A percentile compares a stretch with the other conserved stretches of the same genome.
These are phyloP conservation scores for Vanderwaltozyma polyspora DNA, from an alignment of 805 yeast genomes.

Conservation along the genomic window DNA sequence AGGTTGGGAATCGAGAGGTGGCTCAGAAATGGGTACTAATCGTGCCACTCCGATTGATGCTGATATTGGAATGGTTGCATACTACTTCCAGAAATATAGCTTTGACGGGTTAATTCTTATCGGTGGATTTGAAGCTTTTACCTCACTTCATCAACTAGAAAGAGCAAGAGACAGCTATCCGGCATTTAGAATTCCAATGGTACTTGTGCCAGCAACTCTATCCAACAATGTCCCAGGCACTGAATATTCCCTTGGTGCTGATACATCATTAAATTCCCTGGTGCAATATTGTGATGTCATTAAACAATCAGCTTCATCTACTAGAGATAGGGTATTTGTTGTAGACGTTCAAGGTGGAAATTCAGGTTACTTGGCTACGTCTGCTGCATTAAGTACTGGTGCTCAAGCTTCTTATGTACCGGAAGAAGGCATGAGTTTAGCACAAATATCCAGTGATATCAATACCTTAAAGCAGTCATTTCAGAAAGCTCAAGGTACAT, in stretches of 20 bases:
- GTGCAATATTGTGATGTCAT: conserved; percentile 69
- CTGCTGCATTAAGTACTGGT: conserved; percentile 58
- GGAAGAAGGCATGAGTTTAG: conserved; percentile 52
- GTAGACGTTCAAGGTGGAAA: conserved; percentile 83
- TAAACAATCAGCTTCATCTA: conserved; percentile 67
- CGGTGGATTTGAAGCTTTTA: conserved; percentile 77
- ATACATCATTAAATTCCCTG: conserved; percentile 62
- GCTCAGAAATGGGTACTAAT: conserved; percentile 76
- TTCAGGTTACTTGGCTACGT: conserved; percentile 67
- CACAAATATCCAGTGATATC: conserved; percentile 55
- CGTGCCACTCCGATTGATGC: conserved; percentile 54
- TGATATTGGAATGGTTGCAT: conserved; percentile 62
- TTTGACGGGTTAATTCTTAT: conserved; percentile 63
- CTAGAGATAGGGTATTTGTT: conserved; percentile 68
- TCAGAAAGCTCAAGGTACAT: conserved; percentile 50
- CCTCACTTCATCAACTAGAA: conserved; percentile 57
- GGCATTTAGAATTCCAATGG: conserved; percentile 66
- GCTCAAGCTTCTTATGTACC: conserved; percentile 70
- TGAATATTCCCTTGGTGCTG: conserved; percentile 66
- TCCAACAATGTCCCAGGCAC: conserved; percentile 78
- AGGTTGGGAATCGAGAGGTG: conserved; percentile 66
- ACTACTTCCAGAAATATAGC: conserved; percentile 53
- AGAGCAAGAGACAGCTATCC: conserved; percentile 52
- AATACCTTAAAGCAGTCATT: conserved; percentile 48
- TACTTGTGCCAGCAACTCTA: conserved; percentile 67